Evolutionary conservation across 768 basidiomycete genomes (phyloP).

Genomic region (Boletus fagicola): DNA sequence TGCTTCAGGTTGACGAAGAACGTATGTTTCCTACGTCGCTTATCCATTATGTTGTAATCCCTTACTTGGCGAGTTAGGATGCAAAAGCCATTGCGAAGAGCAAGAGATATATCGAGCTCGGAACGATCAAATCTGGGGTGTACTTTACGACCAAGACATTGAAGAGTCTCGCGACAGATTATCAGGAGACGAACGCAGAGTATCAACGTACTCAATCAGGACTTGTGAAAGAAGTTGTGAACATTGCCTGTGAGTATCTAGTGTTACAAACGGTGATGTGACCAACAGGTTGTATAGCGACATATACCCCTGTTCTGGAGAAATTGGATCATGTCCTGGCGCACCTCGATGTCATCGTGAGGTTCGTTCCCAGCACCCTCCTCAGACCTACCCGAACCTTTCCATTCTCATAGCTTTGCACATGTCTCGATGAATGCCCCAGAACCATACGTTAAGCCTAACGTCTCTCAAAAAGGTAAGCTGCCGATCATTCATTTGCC

Average conservation of each 20-base stretch:
- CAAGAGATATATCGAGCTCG: conserved; percentile 78
- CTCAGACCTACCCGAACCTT: neutral
- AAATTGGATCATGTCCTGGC: conserved; percentile 80
- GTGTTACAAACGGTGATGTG: neutral
- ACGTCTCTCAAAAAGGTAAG: conserved; percentile 70
- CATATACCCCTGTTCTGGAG: conserved; percentile 89
- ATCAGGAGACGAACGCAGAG: conserved; percentile 58
- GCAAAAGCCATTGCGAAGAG: conserved; percentile 62
- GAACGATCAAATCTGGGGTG: conserved; percentile 80
- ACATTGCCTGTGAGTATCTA: conserved; percentile 72
- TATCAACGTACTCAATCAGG: conserved; percentile 77
- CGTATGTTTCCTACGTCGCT: conserved; percentile 43
- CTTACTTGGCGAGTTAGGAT: conserved; percentile 52
- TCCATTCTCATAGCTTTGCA: conserved; percentile 62
- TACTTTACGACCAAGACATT: conserved; percentile 83
- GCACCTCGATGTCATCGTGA: conserved; percentile 86
- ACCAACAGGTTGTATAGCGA: conserved; percentile 50
- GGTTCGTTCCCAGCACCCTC: conserved; percentile 43
- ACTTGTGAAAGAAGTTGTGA: conserved; percentile 90
- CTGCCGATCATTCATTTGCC: neutral
- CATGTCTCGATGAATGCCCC: conserved; percentile 88
- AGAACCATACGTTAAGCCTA: conserved; percentile 85
- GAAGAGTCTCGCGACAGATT: conserved; percentile 70
- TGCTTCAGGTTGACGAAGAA: conserved; percentile 91
- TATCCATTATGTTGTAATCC: neutral